phyloP scores from a whole-genome alignment of 441 rosid species.

The Corymbia citriodora region DNA sequence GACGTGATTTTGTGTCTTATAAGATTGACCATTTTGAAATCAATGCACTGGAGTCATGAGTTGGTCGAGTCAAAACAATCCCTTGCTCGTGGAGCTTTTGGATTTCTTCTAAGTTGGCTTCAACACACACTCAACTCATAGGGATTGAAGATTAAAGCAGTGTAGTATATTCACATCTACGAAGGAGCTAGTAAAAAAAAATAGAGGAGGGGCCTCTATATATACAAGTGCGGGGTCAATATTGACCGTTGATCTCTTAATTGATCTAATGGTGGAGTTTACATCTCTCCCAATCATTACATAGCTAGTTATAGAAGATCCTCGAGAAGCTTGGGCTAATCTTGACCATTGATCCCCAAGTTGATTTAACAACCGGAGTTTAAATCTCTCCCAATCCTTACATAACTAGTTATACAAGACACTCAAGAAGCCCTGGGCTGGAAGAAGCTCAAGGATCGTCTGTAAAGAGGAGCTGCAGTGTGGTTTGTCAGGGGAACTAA shows the following conservation, averaged over 20 bases:
- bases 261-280: background rate
- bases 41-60: too few relatives aligned
- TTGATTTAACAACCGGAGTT: too few relatives aligned
- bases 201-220: background rate
- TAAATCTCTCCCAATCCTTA: background rate
- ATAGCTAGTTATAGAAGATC: background rate
- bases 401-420: background rate
- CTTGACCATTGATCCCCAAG: too few relatives aligned
- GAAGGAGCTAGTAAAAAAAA: too few relatives aligned
- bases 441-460: background rate
- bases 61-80: too few relatives aligned
- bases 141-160: too few relatives aligned
- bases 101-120: too few relatives aligned
- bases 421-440: background rate
- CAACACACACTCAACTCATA: too few relatives aligned
- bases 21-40: too few relatives aligned
- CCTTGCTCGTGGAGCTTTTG: too few relatives aligned
- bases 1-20: too few relatives aligned
- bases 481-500: background rate
- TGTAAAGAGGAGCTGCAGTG: background rate
- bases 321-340: background rate
- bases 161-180: too few relatives aligned
- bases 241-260: background rate
- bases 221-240: background rate
- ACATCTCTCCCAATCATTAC: background rate